Evolutionary conservation across 2,329 filamentous ascomycete genomes (phyloP).

Genomic region (Sporothrix brunneoviolacea): DNA sequence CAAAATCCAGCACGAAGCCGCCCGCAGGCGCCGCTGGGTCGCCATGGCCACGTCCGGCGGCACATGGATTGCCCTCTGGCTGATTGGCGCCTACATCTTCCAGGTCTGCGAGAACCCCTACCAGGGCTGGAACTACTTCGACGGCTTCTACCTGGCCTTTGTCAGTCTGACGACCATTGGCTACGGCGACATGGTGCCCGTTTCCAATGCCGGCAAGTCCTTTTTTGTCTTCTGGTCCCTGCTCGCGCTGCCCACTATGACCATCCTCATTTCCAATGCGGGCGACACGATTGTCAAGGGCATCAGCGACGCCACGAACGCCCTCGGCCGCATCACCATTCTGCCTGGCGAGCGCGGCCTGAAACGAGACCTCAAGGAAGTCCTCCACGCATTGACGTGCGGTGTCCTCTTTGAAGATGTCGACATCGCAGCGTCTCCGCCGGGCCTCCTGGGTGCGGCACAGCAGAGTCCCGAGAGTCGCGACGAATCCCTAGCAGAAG

Average conservation of each 20-base stretch:
- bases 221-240: conserved; percentile 95
- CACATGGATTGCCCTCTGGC: conserved; percentile 71
- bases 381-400: conserved; percentile 36
- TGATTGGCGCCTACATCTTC: conserved; percentile 72
- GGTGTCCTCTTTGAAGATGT: conserved; percentile 35
- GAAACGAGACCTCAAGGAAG: conserved; percentile 36
- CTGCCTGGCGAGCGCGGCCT: conserved; percentile 50
- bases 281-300: conserved; percentile 72
- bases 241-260: conserved; percentile 80
- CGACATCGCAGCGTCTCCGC: conserved; percentile 29
- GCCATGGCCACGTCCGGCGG: conserved; percentile 61
- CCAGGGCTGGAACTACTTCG: conserved; percentile 66
- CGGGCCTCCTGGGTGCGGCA: conserved; percentile 36
- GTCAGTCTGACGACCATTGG: conserved; percentile 78
- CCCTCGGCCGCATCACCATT: conserved; percentile 53
- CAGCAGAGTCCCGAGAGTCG: conserved; percentile 22
- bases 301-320: conserved; percentile 48
- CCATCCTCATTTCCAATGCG: conserved; percentile 75
- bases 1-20: conserved; percentile 62
- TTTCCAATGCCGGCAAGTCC: conserved; percentile 69
- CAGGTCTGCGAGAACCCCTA: conserved; percentile 43
- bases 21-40: conserved; percentile 64
- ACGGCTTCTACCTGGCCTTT: conserved; percentile 80
- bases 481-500: conserved; percentile 16
- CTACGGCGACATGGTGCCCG: conserved; percentile 72